These are phyloP conservation scores for Chaetoceros muelleri DNA, from an alignment of 108 stramenopile genomes.

Conservation along the genomic window DNA sequence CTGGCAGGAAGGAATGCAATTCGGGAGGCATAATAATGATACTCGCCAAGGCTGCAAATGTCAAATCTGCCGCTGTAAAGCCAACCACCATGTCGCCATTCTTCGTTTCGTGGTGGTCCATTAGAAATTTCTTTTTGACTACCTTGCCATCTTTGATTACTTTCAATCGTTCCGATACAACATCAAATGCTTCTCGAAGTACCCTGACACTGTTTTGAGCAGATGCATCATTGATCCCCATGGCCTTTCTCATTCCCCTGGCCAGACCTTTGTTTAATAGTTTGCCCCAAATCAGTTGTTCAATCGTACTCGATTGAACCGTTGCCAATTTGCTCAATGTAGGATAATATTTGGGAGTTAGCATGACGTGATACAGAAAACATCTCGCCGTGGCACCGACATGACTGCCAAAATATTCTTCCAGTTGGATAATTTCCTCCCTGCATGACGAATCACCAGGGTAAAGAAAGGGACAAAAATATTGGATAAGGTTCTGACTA, in stretches of 20 bases:
- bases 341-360: neutral
- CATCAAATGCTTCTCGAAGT: conserved; percentile 6
- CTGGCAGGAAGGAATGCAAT: neutral
- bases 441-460: conserved; percentile 6
- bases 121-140: neutral
- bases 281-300: conserved; percentile 12
- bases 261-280: conserved; percentile 13
- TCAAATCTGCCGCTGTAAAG: conserved; percentile 32
- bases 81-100: neutral
- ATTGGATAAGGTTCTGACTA: conserved; percentile 1
- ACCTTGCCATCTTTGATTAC: conserved; percentile 6
- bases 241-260: conserved; percentile 7
- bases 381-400: conserved; percentile 15
- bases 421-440: conserved; percentile 11
- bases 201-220: neutral
- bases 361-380: conserved; percentile 10
- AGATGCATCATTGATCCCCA: conserved; percentile 7
- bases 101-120: neutral
- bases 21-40: conserved; percentile 13
- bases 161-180: conserved; percentile 12
- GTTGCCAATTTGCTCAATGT: neutral
- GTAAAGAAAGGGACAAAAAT: conserved; percentile 13
- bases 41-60: conserved; percentile 16
- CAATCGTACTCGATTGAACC: conserved; percentile 2
- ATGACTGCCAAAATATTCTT: conserved; percentile 15